Percentiles rank a stretch among this genome's conserved stretches.
Evolutionary conservation across 2,329 filamentous ascomycete genomes (phyloP).

Genomic region (Venturia nashicola): DNA sequence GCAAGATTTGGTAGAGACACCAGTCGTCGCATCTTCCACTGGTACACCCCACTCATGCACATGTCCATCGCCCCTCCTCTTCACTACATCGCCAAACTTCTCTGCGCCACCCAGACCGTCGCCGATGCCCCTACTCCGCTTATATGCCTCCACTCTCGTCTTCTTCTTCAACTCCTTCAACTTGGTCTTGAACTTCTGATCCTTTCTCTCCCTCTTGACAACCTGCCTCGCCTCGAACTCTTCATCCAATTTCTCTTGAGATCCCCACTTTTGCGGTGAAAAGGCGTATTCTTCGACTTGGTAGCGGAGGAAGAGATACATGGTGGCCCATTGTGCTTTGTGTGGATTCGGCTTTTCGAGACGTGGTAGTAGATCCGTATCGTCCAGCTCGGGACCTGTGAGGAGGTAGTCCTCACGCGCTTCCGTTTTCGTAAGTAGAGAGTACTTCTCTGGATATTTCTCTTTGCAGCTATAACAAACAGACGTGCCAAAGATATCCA

Average conservation of each 20-base stretch:
- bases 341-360: constrained; percentile 86
- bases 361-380: constrained; percentile 75
- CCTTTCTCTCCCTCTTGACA: constrained; percentile 75
- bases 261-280: constrained; percentile 74
- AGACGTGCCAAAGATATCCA: constrained; percentile 63
- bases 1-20: constrained; percentile 67
- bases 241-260: constrained; percentile 68
- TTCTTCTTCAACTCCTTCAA: constrained; percentile 84
- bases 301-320: constrained; percentile 91
- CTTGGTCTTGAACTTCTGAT: constrained; percentile 84
- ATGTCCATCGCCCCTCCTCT: constrained; percentile 53
- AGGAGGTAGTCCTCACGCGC: constrained; percentile 89
- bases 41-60: constrained; percentile 72
- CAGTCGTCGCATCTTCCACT: constrained; percentile 48
- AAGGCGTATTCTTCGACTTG: constrained; percentile 95
- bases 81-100: constrained; percentile 66
- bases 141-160: constrained; percentile 81
- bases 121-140: constrained; percentile 44
- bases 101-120: constrained; percentile 18
- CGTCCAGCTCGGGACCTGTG: constrained; percentile 87
- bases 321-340: constrained; percentile 93
- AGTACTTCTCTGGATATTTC: constrained; percentile 82
- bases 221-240: constrained; percentile 72
- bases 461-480: constrained; percentile 85
- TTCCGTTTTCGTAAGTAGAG: constrained; percentile 90